Evolutionary conservation across 306 rosid genomes (phyloP).

Genomic region (Cucurbita maxima): DNA sequence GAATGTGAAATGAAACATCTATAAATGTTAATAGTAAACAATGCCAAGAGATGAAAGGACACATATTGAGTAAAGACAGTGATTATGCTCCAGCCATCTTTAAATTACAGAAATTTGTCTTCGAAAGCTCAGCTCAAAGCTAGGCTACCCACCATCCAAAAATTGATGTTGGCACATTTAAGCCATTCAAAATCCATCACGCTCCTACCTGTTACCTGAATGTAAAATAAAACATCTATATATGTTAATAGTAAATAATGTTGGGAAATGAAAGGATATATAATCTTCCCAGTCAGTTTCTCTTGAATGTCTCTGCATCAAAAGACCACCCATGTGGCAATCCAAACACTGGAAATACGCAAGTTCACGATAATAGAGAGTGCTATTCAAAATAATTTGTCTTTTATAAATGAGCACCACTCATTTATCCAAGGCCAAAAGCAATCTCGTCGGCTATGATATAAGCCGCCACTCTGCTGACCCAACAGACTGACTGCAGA

Average conservation of each 20-base stretch:
- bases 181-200: not conserved
- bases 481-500: not conserved
- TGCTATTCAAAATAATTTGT: not conserved
- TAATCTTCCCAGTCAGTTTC: not conserved
- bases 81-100: not conserved
- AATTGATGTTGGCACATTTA: constrained; percentile 3
- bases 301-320: constrained; percentile 3
- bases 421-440: constrained; percentile 4
- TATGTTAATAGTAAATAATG: constrained; percentile 4
- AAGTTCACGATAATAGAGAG: not conserved
- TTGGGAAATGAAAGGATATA: not conserved
- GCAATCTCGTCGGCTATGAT: not conserved
- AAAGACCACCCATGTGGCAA: constrained; percentile 11
- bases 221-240: constrained; percentile 7
- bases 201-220: constrained; percentile 1
- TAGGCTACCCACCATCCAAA: not conserved
- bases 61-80: not conserved
- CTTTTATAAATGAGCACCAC: constrained; percentile 6
- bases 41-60: not conserved
- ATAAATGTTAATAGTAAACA: constrained; percentile 2
- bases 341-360: not conserved
- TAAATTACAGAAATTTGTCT: not conserved
- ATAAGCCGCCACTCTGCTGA: not conserved
- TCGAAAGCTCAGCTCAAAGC: constrained; percentile 1
- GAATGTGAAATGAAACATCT: constrained; percentile 5